These are phyloP conservation scores for Acacia concinna DNA, from an alignment of 331 rosid genomes.

Conservation along the genomic window DNA sequence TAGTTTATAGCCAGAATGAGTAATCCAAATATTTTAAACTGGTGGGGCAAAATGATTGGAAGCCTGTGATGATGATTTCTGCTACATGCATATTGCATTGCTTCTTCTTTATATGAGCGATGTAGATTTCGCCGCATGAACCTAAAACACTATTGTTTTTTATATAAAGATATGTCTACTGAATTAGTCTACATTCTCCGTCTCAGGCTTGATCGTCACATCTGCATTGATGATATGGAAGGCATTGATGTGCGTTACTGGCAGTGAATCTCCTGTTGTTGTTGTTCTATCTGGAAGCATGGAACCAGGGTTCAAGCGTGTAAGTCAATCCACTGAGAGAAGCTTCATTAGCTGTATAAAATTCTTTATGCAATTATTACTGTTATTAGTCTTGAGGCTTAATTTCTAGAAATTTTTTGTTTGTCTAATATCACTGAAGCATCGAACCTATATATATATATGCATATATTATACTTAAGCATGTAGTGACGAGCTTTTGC, in stretches of 20 bases:
- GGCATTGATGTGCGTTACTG: constrained; percentile 79
- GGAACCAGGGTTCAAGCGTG: constrained; percentile 94
- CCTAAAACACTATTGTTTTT: constrained; percentile 10
- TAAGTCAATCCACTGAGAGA: no score
- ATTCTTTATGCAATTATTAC: no score
- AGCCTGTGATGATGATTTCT: not conserved
- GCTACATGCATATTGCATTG: not conserved
- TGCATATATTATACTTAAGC: not conserved
- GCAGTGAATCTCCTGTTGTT: constrained; percentile 83
- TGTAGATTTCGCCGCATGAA: not conserved
- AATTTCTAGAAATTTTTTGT: not conserved
- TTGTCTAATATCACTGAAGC: not conserved
- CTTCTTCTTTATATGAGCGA: not conserved
- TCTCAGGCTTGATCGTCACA: constrained; percentile 79
- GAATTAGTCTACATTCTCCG: constrained; percentile 28
- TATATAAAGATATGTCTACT: not conserved
- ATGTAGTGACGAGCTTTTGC: not conserved
- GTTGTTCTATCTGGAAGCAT: constrained; percentile 95
- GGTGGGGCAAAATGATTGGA: not conserved
- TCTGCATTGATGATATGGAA: constrained; percentile 88
- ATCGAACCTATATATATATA: constrained; percentile 8
- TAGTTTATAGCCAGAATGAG: not conserved
- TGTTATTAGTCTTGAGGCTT: no score
- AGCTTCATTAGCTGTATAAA: no score
- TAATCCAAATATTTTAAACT: not conserved